phyloP scores from a whole-genome alignment of 176 grass and related monocot genomes.

The Cenchrus fungigraminus region DNA sequence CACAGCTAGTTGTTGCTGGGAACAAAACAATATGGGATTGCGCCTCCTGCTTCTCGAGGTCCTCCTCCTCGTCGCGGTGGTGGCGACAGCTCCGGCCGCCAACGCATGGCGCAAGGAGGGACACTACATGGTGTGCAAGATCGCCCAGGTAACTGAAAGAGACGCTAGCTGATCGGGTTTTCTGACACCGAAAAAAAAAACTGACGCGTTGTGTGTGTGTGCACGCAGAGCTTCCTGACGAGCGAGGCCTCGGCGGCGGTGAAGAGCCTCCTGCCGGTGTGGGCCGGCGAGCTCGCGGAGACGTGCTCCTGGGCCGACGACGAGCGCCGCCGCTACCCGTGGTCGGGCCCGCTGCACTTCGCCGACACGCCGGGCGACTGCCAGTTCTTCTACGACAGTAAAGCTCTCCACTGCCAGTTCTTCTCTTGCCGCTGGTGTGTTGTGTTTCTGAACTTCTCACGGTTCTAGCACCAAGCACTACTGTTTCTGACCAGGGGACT shows the following conservation, averaged over 20 bases:
- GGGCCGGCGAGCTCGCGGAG: slow-evolving; percentile 44
- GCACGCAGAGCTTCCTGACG: slow-evolving; percentile 53
- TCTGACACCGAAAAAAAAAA: too few relatives aligned
- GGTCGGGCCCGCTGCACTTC: slow-evolving; percentile 66
- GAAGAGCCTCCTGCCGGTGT: neutral
- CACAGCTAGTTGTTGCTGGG: neutral
- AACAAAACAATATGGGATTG: neutral
- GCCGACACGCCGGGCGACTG: slow-evolving; percentile 57
- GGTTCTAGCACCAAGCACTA: neutral
- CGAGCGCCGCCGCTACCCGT: slow-evolving; percentile 53
- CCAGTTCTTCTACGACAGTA: slow-evolving; percentile 60
- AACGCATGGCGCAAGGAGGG: slow-evolving; percentile 65
- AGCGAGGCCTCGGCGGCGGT: slow-evolving; percentile 44
- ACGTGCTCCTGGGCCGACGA: slow-evolving; percentile 66
- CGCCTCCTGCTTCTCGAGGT: slow-evolving; percentile 16
- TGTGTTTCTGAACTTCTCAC: neutral
- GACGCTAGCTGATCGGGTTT: too few relatives aligned
- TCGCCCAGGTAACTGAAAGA: slow-evolving; percentile 51
- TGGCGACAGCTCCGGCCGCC: slow-evolving; percentile 27
- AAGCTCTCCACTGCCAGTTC: neutral
- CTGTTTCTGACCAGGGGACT: slow-evolving; percentile 52
- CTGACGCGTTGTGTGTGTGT: neutral
- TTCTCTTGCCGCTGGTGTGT: neutral
- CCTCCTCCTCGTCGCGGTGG: slow-evolving; percentile 13
- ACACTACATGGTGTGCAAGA: slow-evolving; percentile 81